A percentile compares a stretch with the other conserved stretches of the same genome.
phyloP scores from a whole-genome alignment of 2,329 filamentous ascomycete species.

The Cordyceps tenuipes region DNA sequence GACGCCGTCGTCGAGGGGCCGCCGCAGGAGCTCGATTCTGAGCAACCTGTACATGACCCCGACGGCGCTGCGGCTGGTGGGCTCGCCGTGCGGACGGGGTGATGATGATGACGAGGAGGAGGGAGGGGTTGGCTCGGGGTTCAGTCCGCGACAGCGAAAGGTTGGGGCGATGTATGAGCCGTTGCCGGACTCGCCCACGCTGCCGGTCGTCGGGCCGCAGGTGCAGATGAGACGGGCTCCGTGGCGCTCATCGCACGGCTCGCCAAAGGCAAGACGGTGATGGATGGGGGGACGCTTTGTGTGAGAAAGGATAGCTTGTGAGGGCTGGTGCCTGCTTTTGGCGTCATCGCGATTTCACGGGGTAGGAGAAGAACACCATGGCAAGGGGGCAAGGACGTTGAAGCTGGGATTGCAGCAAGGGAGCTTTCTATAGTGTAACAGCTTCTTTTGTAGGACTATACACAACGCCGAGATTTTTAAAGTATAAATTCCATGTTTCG shows the following conservation, averaged over 20 bases:
- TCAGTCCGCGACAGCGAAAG: not conserved
- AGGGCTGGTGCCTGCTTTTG: no score
- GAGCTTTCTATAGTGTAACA: no score
- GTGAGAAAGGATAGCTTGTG: no score
- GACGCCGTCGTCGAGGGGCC: not conserved
- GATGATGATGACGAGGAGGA: not conserved
- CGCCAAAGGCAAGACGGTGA: not conserved
- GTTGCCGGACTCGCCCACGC: conserved; percentile 8
- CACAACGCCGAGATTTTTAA: no score
- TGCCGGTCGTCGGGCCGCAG: conserved; percentile 1
- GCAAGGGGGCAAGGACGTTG: no score
- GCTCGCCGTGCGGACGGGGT: not conserved
- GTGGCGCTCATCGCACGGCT: not conserved
- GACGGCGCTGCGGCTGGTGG: not conserved
- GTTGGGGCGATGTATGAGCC: not conserved
- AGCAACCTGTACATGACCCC: not conserved
- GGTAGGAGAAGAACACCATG: no score
- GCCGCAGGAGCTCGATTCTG: not conserved
- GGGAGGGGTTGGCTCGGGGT: not conserved
- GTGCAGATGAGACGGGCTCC: not conserved
- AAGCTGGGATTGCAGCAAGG: no score
- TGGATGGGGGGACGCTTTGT: no score
- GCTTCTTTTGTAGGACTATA: no score
- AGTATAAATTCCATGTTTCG: no score
- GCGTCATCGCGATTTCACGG: no score